Base-by-base conservation (phyloP, 2,329 filamentous ascomycete species). In the Corinectria fuckeliana region DNA sequence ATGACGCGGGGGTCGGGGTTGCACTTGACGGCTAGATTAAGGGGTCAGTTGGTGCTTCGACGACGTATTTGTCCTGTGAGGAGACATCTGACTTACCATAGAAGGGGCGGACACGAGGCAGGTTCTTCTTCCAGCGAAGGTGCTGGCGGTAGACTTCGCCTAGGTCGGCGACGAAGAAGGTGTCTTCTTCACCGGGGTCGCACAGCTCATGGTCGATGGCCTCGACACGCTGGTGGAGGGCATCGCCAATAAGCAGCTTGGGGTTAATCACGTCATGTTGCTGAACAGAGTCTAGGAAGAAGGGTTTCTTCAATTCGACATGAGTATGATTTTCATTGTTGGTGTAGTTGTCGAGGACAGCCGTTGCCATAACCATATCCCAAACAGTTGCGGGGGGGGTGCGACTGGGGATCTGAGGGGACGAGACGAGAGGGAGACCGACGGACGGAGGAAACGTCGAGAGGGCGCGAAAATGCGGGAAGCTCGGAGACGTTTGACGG, bases 121-220 rank as follows among this genome's bases (percentile, higher is more conserved):
- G 82, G 75, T 96, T 94, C 83, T 89, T 87, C 87, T 97, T 98
- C 95, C 95, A 99, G 79, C 94, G 91, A 76, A 98, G 82, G 74
- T 98, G 94, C 87, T 99, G 95, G 80, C 95, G 92, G 81, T 99
- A 99, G 76, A 99, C 91, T 82, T 98, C 93, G 79, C 95, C 95
- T 73, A 99, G 88, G 81, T 99, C 95, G 72, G 93, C 94, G 71
- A 99, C 93, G 80, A 96, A 99, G 81, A 99, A 99, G 60, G 95
- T 91, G 80, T 98, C 95, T 81, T 99, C 95, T 58, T 96, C 95
- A 69, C 95, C 95, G 50, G 93, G 87, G 67, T 91, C 91, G 80
- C 95, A 99, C 71, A 84, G 84, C 75, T 98, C 91, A 72, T 91
- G 87, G 80, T 99, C 88, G 76, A 99, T 89, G 72, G 82, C 85